These are phyloP conservation scores for Leptographium radiaticola DNA, from an alignment of 2,329 filamentous ascomycete species.

Conservation along the genomic window DNA sequence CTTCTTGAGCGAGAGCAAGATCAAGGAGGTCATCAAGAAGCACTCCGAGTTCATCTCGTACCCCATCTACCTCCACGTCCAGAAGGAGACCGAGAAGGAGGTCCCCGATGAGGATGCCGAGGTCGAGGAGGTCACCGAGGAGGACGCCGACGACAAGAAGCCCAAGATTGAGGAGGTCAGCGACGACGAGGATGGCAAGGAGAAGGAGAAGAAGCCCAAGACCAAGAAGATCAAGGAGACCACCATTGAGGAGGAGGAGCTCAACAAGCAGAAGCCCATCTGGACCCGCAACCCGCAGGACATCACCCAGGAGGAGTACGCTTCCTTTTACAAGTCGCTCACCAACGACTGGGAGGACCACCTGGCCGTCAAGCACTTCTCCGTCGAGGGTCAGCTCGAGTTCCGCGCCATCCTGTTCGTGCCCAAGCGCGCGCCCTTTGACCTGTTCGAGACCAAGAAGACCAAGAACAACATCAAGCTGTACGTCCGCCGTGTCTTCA, in stretches of 20 bases:
- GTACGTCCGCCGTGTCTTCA: slow-evolving; percentile 99
- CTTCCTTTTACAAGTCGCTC: slow-evolving; percentile 98
- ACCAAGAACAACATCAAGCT: slow-evolving; percentile 99
- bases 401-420: slow-evolving; percentile 99
- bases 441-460: slow-evolving; percentile 99
- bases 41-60: slow-evolving; percentile 99
- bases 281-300: slow-evolving; percentile 97
- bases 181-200: slow-evolving; percentile 68
- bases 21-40: slow-evolving; percentile 99
- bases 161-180: slow-evolving; percentile 89
- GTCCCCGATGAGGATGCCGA: slow-evolving; percentile 92
- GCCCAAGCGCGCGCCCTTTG: slow-evolving; percentile 97
- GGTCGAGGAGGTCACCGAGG: slow-evolving; percentile 40
- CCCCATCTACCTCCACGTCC: slow-evolving; percentile 99
- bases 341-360: slow-evolving; percentile 99
- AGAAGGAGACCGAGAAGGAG: slow-evolving; percentile 99
- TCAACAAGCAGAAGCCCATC: slow-evolving; percentile 99
- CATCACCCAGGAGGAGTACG: slow-evolving; percentile 93
- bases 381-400: slow-evolving; percentile 98
- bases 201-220: slow-evolving; percentile 87
- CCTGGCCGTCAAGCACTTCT: slow-evolving; percentile 99
- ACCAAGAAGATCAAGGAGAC: slow-evolving; percentile 99
- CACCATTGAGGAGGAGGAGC: slow-evolving; percentile 97
- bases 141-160: slow-evolving; percentile 84
- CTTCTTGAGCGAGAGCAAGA: slow-evolving; percentile 96